A percentile compares a stretch with the other conserved stretches of the same genome.
phyloP scores from a whole-genome alignment of 306 rosid species.

The Lagenaria siceraria region DNA sequence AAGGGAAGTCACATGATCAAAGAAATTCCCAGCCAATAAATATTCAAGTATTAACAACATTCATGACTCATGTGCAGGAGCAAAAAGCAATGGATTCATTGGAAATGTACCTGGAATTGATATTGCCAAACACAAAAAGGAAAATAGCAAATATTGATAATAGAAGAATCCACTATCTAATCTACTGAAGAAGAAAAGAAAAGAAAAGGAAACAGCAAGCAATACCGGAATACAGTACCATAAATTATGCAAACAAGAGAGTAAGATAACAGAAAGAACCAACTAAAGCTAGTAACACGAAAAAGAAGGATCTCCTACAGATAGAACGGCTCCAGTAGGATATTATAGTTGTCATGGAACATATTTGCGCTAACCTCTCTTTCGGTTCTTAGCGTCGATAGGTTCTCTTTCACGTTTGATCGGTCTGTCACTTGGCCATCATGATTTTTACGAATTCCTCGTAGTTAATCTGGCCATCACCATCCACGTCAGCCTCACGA shows the following conservation, averaged over 20 bases:
- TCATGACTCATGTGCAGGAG: background rate
- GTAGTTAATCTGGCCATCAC: conserved; percentile 72
- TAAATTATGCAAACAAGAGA: conserved; percentile 37
- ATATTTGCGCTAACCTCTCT: background rate
- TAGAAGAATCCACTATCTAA: conserved; percentile 6
- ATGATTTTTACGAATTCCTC: conserved; percentile 81
- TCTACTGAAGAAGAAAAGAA: background rate
- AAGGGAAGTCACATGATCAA: background rate
- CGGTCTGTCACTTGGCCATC: conserved; percentile 63
- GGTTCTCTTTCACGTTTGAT: background rate
- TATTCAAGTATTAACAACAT: background rate
- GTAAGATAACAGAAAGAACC: conserved; percentile 22
- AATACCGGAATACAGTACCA: conserved; percentile 37
- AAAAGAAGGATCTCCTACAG: conserved; percentile 6
- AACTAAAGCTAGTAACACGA: conserved; percentile 45
- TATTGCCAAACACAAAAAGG: conserved; percentile 2
- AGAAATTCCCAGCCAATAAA: background rate
- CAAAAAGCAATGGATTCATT: conserved; percentile 1
- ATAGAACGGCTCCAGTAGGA: background rate
- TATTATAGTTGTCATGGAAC: background rate
- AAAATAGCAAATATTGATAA: conserved; percentile 3
- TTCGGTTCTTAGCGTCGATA: background rate
- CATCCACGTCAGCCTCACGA: conserved; percentile 75
- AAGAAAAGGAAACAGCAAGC: conserved; percentile 21
- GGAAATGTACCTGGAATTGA: background rate